phyloP scores from a whole-genome alignment of 2,329 filamentous ascomycete genomes.

The Allantophomopsis cytisporea region DNA sequence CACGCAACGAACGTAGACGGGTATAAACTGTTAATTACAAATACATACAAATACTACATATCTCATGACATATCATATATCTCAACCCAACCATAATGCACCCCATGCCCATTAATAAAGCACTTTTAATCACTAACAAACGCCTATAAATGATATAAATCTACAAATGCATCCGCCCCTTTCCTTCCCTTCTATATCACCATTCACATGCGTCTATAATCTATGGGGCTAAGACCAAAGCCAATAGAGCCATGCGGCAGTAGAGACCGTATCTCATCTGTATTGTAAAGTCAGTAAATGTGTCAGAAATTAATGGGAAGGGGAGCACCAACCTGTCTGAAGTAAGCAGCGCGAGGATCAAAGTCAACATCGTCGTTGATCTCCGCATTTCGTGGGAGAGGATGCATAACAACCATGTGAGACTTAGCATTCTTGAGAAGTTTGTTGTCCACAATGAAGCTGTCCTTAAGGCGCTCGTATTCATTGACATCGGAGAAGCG shows the following conservation, averaged over 20 bases:
- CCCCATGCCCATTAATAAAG: not conserved
- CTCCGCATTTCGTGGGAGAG: slow-evolving; percentile 85
- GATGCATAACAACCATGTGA: slow-evolving; percentile 91
- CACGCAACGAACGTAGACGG: not conserved
- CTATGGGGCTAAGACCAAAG: slow-evolving; percentile 63
- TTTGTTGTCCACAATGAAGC: slow-evolving; percentile 80
- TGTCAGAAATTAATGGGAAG: slow-evolving; percentile 1
- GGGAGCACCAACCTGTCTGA: slow-evolving; percentile 72
- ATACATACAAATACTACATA: not conserved
- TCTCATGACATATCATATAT: not conserved
- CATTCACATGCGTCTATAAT: not conserved
- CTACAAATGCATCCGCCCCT: not conserved
- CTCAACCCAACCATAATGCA: not conserved
- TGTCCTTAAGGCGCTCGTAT: slow-evolving; percentile 81
- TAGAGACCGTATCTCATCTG: slow-evolving; percentile 98
- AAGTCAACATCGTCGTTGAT: slow-evolving; percentile 94
- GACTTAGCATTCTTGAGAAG: slow-evolving; percentile 84
- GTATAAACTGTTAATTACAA: not conserved
- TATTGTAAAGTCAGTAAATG: slow-evolving; percentile 3
- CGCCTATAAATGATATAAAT: not conserved
- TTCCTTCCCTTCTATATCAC: no score
- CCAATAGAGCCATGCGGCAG: slow-evolving; percentile 93
- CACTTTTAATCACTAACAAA: not conserved
- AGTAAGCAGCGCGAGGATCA: slow-evolving; percentile 93
- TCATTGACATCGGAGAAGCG: slow-evolving; percentile 69